A percentile compares a stretch with the other conserved stretches of the same genome.
These are phyloP conservation scores for Stagonosporopsis vannaccii DNA, from an alignment of 2,329 filamentous ascomycete species.

Conservation along the genomic window DNA sequence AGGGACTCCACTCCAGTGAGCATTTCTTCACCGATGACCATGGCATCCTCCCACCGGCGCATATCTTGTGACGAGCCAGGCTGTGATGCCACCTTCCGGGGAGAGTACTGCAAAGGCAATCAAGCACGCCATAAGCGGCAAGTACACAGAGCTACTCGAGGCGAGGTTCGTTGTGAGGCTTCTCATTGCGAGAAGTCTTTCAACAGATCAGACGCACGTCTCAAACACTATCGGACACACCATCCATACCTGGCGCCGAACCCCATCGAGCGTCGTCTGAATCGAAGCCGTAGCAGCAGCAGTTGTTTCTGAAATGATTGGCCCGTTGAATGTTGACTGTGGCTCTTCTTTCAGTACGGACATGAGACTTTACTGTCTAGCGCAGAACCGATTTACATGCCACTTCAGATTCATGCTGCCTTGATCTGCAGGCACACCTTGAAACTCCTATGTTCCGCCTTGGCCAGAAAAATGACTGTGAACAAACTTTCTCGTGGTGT, in stretches of 20 bases:
- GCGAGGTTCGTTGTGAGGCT: not conserved
- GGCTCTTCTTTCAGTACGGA: too few species aligned
- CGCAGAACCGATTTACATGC: too few species aligned
- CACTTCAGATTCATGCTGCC: too few species aligned
- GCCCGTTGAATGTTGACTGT: too few species aligned
- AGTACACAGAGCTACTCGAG: not conserved
- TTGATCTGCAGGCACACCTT: too few species aligned
- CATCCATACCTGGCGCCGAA: not conserved
- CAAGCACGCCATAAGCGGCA: not conserved
- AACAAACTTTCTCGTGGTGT: too few species aligned
- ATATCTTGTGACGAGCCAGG: not conserved
- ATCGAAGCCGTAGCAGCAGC: not conserved
- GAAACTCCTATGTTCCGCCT: too few species aligned
- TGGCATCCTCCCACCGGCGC: too few species aligned
- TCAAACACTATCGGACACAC: slow-evolving; percentile 1
- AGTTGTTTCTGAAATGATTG: not conserved
- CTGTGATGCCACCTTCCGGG: not conserved
- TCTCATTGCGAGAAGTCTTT: not conserved
- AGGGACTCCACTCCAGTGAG: too few species aligned
- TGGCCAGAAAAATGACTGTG: too few species aligned
- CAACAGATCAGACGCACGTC: not conserved
- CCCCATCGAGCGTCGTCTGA: not conserved
- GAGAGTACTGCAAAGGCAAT: not conserved
- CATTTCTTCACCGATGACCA: not conserved
- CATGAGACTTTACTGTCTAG: too few species aligned